A percentile compares a stretch with the other conserved stretches of the same genome.
Conservation (phyloP, 1,284 basidiomycete species). For the Laetiporus sulphureus region DNA sequence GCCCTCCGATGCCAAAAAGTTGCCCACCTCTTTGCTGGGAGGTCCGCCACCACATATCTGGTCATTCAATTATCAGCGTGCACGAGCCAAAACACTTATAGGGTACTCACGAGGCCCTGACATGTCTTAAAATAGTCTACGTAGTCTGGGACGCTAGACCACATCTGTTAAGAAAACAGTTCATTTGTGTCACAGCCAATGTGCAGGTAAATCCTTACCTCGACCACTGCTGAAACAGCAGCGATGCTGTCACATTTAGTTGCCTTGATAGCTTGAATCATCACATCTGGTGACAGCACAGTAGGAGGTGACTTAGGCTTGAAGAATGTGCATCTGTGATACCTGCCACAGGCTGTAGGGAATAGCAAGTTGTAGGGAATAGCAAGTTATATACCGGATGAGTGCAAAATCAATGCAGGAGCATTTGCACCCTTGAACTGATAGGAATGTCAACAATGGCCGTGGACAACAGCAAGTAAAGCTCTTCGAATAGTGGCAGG, state of each 20-base stretch:
- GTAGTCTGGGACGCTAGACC: conserved; percentile 2
- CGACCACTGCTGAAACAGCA: conserved; percentile 17
- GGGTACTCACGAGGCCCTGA: too few species aligned
- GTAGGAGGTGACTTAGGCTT: conserved; percentile 15
- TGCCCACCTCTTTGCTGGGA: conserved; percentile 14
- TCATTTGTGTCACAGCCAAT: too few species aligned
- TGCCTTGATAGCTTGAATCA: conserved; percentile 9
- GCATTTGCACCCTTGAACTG: conserved; percentile 15
- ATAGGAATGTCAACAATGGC: not conserved
- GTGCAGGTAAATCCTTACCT: conserved; percentile 3
- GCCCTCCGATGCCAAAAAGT: conserved; percentile 10
- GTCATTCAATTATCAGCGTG: too few species aligned
- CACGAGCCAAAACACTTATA: too few species aligned
- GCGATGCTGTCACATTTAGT: conserved; percentile 13
- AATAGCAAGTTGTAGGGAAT: too few species aligned
- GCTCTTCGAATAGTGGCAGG: conserved; percentile 2
- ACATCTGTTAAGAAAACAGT: not conserved
- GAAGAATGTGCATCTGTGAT: too few species aligned
- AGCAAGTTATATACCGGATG: conserved; percentile 28
- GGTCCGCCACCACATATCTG: conserved; percentile 17
- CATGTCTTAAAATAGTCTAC: too few species aligned
- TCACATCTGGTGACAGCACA: conserved; percentile 13
- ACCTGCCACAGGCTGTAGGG: too few species aligned
- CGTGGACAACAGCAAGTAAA: not conserved
- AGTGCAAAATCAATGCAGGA: conserved; percentile 24